Base-by-base conservation (phyloP, 129 eudicot species). In the Arctium lappa region DNA sequence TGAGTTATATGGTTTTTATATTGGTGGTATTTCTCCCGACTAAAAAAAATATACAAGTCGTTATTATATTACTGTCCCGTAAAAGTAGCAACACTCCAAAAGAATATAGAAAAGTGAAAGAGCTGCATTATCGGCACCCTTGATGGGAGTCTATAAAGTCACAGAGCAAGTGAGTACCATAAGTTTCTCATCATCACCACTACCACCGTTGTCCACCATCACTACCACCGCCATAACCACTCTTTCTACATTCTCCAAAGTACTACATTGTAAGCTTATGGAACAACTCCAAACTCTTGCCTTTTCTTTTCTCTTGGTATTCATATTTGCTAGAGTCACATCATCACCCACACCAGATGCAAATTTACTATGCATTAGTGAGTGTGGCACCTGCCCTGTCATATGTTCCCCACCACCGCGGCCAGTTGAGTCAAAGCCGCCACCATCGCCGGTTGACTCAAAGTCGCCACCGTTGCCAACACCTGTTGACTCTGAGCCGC, bases 341-440 rank as follows among this genome's bases (percentile, higher is more conserved):
- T 65, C 88, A 42, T 77, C 77, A 78, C 39, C 79, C 16, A 63
- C 85, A 44, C 81, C 87, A 74, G 60, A 83, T 8, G 84, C 89
- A 30, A 84, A 77, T 36, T 62, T 85, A 73, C 75, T 88, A 13
- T 85, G 92, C 89, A 86, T 93, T 16, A 93, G 97, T 84, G 97
- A 93, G 4, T 93, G 97, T 80, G 90, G 80, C 13, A 87, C 95
- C 9, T 93, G 95, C 86, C 97, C 95, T 76, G 76, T 87, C 76
- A 88, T 93, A 53, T 93, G 97, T 85, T 91, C 97, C 4, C 88
- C 97, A 8, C 91, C 95, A 72, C 91, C 92, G 3, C 39, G 74
- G 36, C 83, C 88, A 2, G 56, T 86, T n/a, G 33, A 60, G 39
- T 65, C 78, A 16, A 79, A 71, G 77, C 68, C 88, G 2, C 65